Base-by-base conservation (phyloP, 2,329 filamentous ascomycete genomes). In the Colletotrichum gloeosporioides region DNA sequence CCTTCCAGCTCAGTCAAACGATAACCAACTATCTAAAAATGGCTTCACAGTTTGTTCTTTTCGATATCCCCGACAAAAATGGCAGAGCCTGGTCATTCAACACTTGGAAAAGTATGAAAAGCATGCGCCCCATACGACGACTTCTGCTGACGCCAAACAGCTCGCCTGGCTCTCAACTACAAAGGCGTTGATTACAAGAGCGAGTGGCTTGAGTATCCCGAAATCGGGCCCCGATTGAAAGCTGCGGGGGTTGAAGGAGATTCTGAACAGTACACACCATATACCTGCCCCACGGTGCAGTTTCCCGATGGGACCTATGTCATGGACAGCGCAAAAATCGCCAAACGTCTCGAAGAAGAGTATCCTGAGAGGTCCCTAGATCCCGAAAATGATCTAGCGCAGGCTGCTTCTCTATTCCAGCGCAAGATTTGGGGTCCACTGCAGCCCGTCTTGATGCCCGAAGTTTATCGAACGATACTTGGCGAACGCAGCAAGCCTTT, bases 131-230 rank as follows among this genome's bases (percentile, higher is more conserved):
- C 9, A 49, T 29, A n/a, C 9, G 34, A 32, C n/a, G 12, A 22
- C 12, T 12, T 3, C 8, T 49, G n/a, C 18, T 71, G 65, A 39
- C 39, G 16, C 15, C 18, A 18, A 15, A 32, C 69, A 94, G 93
- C 91, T 61, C 92, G 93, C 3, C 84, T 95, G 71, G 81, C 89
- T 4, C 84, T 95, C 61, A 95, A 95, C 84, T 94, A 89, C 85
- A 95, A 95, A 82, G 86, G 87, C 2, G 82, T 95, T 15, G 88
- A 91, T 61, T 95, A 95, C 85, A 88, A 89, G 81, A 95, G 93
- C 0, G 87, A 92, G 88, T 95, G 92, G 92, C 84, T 92, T 15
- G 92, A 94, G 80, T 95, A 94, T 78, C 93, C 93, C 1, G 90
- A 94, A 53, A 87, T 95, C 76, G 89, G 86, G 71, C 83, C 90